phyloP scores from a whole-genome alignment of 164 flowering plant species.

The Houttuynia cordata region DNA sequence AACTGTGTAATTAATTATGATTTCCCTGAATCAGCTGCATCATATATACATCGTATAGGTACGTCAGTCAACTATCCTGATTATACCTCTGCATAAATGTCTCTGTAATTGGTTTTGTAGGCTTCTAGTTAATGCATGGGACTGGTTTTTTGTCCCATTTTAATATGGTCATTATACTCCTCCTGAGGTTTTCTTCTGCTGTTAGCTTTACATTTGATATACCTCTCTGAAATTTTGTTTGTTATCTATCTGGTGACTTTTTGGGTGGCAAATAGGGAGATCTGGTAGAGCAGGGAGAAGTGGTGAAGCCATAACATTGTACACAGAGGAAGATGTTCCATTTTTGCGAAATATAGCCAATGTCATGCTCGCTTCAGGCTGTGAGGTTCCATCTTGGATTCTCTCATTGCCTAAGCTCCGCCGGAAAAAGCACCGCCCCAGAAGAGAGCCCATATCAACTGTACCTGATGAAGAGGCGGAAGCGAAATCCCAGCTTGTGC shows the following conservation, averaged over 20 bases:
- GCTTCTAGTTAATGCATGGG: no score
- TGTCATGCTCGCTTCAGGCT: slow-evolving; percentile 72
- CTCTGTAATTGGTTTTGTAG: no score
- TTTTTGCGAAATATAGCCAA: slow-evolving; percentile 78
- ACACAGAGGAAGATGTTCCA: slow-evolving; percentile 73
- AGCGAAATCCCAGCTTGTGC: neutral
- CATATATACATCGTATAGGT: slow-evolving; percentile 95
- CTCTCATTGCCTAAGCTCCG: slow-evolving; percentile 46
- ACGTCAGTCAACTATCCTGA: slow-evolving; percentile 5
- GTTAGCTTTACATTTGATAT: no score
- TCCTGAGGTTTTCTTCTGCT: no score
- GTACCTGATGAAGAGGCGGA: slow-evolving; percentile 8
- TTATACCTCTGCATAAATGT: no score
- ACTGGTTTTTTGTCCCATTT: no score
- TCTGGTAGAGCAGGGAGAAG: slow-evolving; percentile 88
- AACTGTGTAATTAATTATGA: slow-evolving; percentile 94
- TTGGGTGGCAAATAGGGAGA: slow-evolving; percentile 39
- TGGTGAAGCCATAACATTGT: slow-evolving; percentile 83
- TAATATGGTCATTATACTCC: no score
- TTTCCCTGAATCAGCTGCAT: slow-evolving; percentile 85
- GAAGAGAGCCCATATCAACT: slow-evolving; percentile 50
- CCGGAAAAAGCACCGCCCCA: slow-evolving; percentile 76
- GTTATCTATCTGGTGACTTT: neutral
- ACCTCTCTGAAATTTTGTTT: no score
- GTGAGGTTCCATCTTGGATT: slow-evolving; percentile 87